Conservation (phyloP, 768 basidiomycete genomes). For the Suillus ampliporus region DNA sequence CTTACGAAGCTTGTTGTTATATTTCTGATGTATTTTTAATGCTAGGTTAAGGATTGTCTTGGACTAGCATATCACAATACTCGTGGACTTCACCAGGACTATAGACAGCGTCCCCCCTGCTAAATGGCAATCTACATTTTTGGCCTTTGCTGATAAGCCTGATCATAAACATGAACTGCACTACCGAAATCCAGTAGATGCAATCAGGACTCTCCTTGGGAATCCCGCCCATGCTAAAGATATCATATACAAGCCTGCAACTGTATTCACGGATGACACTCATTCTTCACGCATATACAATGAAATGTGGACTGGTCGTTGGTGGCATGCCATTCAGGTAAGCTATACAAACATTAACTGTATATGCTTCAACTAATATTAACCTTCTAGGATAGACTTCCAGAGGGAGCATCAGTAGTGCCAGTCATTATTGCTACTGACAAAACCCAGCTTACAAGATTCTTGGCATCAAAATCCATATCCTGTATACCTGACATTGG, state of each 20-base stretch:
- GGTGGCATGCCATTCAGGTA: conserved; percentile 45
- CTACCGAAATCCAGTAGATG: conserved; percentile 2
- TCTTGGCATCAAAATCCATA: conserved; percentile 47
- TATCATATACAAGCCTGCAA: conserved; percentile 37
- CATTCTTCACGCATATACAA: conserved; percentile 30
- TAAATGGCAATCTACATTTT: neutral
- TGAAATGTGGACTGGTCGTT: conserved; percentile 44
- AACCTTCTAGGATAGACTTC: neutral
- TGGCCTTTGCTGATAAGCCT: conserved; percentile 1
- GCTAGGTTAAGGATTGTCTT: conserved; percentile 6
- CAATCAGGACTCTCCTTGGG: conserved; percentile 1
- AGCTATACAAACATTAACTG: conserved; percentile 4
- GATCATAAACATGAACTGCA: conserved; percentile 10
- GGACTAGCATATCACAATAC: conserved; percentile 10
- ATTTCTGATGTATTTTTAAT: neutral
- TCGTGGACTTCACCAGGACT: conserved; percentile 3
- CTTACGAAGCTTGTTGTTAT: neutral
- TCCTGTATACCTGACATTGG: conserved; percentile 51
- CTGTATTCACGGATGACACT: conserved; percentile 25
- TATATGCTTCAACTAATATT: neutral
- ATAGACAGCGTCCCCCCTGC: conserved; percentile 5
- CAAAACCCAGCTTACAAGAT: conserved; percentile 48
- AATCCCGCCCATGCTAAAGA: conserved; percentile 11
- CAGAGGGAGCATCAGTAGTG: conserved; percentile 35
- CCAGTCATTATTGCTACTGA: conserved; percentile 53